Evolutionary conservation across 495 filamentous ascomycete genomes (phyloP).

Genomic region (Daldinia caldariorum): DNA sequence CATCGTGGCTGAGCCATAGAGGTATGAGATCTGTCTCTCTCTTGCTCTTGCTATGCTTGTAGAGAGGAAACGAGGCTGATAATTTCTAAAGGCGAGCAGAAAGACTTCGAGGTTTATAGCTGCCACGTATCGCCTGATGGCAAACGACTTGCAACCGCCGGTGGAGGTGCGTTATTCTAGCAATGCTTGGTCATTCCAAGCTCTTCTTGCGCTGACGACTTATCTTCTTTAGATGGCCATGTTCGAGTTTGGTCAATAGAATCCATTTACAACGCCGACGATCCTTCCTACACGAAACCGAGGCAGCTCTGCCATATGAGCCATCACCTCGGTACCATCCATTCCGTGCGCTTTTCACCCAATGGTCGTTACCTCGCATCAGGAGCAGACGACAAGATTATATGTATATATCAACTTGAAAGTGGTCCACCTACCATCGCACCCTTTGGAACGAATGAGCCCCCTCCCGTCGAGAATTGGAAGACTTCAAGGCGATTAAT

Average conservation of each 20-base stretch:
- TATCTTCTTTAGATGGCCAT: slow-evolving; percentile 73
- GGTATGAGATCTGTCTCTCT: slow-evolving; percentile 57
- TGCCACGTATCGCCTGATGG: slow-evolving; percentile 97
- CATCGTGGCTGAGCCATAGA: slow-evolving; percentile 91
- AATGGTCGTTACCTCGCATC: slow-evolving; percentile 94
- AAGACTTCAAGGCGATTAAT: slow-evolving; percentile 90
- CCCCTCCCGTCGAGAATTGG: slow-evolving; percentile 96
- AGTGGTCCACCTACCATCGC: slow-evolving; percentile 70
- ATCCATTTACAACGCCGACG: slow-evolving; percentile 81
- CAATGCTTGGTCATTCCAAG: slow-evolving; percentile 21
- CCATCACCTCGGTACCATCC: slow-evolving; percentile 97
- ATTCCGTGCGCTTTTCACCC: slow-evolving; percentile 93
- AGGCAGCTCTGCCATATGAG: slow-evolving; percentile 97
- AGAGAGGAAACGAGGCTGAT: slow-evolving; percentile 26
- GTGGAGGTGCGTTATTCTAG: slow-evolving; percentile 72
- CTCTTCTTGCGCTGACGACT: slow-evolving; percentile 24
- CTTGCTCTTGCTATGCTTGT: neutral
- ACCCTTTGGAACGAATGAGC: slow-evolving; percentile 80
- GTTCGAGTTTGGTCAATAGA: slow-evolving; percentile 98
- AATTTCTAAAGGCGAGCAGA: slow-evolving; percentile 77
- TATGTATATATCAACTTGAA: slow-evolving; percentile 94
- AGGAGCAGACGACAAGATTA: slow-evolving; percentile 97
- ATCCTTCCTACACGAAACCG: slow-evolving; percentile 76
- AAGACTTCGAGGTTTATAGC: slow-evolving; percentile 97
- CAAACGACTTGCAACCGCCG: slow-evolving; percentile 87